Conservation (phyloP, 257 asterid genomes). For the Apocynum venetum region DNA sequence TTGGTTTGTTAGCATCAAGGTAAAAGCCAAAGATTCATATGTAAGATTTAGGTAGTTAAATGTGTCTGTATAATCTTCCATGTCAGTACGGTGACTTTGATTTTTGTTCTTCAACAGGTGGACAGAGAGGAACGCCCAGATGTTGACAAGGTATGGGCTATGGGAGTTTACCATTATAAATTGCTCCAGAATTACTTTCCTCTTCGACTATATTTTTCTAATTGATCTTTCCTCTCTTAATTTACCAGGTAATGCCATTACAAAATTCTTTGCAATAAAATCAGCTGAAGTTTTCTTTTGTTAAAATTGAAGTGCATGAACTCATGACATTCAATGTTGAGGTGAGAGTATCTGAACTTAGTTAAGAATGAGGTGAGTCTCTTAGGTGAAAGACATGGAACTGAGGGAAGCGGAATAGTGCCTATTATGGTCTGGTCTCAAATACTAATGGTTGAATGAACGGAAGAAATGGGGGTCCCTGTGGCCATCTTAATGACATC, state of each 20-base stretch:
- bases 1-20: slow-evolving; percentile 93
- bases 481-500: background rate
- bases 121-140: slow-evolving; percentile 98
- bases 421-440: background rate
- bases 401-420: background rate
- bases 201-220: background rate
- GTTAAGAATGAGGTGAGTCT: background rate
- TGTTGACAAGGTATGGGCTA: slow-evolving; percentile 71
- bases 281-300: background rate
- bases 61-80: background rate
- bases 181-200: background rate
- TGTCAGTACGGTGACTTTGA: background rate
- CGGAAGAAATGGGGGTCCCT: background rate
- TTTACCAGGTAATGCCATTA: background rate
- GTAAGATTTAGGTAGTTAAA: background rate
- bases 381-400: background rate
- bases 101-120: slow-evolving; percentile 43
- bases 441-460: background rate
- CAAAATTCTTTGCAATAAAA: background rate
- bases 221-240: background rate
- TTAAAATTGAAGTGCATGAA: background rate
- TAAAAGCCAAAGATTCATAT: slow-evolving; percentile 10
- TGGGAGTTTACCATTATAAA: background rate
- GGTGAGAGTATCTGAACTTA: background rate
- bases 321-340: background rate